These are phyloP conservation scores for Chlorella ohadii DNA, from an alignment of 139 green algal species.

Conservation along the genomic window DNA sequence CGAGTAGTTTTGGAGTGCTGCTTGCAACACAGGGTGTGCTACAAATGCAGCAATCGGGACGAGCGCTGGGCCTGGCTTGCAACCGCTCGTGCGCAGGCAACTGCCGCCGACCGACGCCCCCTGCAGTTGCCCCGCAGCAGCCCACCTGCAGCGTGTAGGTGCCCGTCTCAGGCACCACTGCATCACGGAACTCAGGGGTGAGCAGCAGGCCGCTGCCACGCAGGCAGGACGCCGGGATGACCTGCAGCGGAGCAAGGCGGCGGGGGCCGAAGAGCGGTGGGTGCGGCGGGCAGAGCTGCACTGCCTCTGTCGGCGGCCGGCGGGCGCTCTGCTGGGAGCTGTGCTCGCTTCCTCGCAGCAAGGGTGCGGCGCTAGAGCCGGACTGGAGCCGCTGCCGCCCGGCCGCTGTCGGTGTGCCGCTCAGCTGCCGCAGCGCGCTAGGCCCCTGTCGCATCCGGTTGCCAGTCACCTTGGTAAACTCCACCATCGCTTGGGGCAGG, in stretches of 20 bases:
- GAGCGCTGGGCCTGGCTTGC: too few relatives aligned
- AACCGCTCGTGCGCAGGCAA: too few relatives aligned
- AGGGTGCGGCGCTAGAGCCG: too few relatives aligned
- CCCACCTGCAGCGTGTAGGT: background rate
- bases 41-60: too few relatives aligned
- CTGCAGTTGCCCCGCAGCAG: too few relatives aligned
- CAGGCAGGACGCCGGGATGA: slow-evolving; percentile 12
- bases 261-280: background rate
- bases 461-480: background rate
- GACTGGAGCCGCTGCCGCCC: background rate
- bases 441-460: background rate
- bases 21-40: too few relatives aligned
- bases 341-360: too few relatives aligned
- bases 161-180: background rate
- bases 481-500: background rate
- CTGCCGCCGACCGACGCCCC: too few relatives aligned
- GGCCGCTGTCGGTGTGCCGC: background rate
- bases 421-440: background rate
- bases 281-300: background rate
- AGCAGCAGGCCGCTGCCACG: background rate
- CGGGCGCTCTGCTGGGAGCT: background rate
- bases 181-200: background rate
- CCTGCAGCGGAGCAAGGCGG: background rate
- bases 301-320: background rate
- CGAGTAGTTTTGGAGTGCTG: background rate